These are phyloP conservation scores for Phyllosticta citribraziliensis DNA, from an alignment of 2,329 filamentous ascomycete species.

Conservation along the genomic window DNA sequence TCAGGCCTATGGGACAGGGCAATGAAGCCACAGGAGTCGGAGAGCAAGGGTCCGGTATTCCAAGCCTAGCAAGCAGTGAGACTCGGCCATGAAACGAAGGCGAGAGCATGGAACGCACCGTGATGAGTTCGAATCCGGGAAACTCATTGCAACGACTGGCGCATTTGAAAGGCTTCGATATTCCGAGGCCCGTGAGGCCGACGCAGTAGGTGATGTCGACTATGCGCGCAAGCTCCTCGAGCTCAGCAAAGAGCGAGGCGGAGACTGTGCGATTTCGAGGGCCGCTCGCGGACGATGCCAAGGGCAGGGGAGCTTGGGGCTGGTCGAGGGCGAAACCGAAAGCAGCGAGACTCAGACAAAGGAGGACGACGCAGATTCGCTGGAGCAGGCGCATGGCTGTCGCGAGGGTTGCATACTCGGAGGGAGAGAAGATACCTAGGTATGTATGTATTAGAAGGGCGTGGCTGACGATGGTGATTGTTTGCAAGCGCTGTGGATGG, in stretches of 20 bases:
- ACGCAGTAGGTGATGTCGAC: constrained; percentile 96
- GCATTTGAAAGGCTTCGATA: constrained; percentile 75
- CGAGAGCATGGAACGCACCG: constrained; percentile 29
- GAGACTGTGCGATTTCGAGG: constrained; percentile 39
- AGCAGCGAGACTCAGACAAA: constrained; percentile 1
- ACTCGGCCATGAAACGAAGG: background rate
- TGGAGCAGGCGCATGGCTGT: constrained; percentile 7
- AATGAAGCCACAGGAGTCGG: constrained; percentile 89
- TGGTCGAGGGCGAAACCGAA: background rate
- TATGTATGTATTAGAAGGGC: background rate
- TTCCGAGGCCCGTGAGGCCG: constrained; percentile 71
- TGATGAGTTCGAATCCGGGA: constrained; percentile 64
- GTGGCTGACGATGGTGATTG: background rate
- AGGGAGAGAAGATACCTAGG: background rate
- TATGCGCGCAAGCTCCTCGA: constrained; percentile 81
- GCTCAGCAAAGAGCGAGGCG: constrained; percentile 58
- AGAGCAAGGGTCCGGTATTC: constrained; percentile 79
- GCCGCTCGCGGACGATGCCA: constrained; percentile 13
- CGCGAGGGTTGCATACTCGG: constrained; percentile 5
- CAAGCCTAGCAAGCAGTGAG: constrained; percentile 49
- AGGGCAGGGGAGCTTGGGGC: constrained; percentile 16
- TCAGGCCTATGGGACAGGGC: constrained; percentile 64
- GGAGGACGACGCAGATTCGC: background rate
- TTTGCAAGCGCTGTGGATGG: background rate
- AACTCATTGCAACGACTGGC: constrained; percentile 80